Base-by-base conservation (phyloP, 192 early-diverging fungal genomes). In the Gigaspora rosea region DNA sequence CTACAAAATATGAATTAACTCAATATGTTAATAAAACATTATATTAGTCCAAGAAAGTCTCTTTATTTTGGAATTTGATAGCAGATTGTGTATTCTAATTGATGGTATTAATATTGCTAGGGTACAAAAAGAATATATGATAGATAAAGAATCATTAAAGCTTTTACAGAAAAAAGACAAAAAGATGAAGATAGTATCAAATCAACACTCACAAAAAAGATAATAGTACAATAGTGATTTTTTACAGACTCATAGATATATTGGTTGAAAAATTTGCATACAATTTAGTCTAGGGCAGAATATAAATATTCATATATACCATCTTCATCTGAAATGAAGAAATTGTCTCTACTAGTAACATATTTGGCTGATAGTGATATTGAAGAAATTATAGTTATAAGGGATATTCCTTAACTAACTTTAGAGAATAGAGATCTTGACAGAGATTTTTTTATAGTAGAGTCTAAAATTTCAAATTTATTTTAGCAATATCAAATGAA, bases 301-400 rank as follows among this genome's bases (percentile, higher is more conserved):
- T 47, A 67, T 67, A 33, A 67, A 67, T 67, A 12, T 36, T 5
- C 1, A 8, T 67, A 67, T 33, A 11, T 33, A 8, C 65, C 65
- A 67, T 22, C 65, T 67, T 67, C n/a, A 47, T 67, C 65, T 67
- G 65, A 67, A 67, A 48, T 67, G 65, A 10, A 67, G 36, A 67
- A 47, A 67, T 67, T 67, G 36, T 33, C 41, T 47, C 15, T 33
- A 6, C 65, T 67, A 10, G n/a, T 35, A 46, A 46, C 8, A 41
- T 32, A 67, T 48, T 48, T 4, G 58, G n/a, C 9, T 27, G 18
- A 59, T 5, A 0, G 20, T 6, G 58, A 59, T 2, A 5, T 4
- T 27, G 58, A 59, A 0, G 58, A 59, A 59, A 59, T 59, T 59
- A 59, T 5, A 6, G 4, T 59, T 59, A 59, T 59, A 59, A 59